Percentiles rank a stretch among this genome's conserved stretches.
Conservation (phyloP, 192 early-diverging fungal species). For the Coemansia brasiliensis region DNA sequence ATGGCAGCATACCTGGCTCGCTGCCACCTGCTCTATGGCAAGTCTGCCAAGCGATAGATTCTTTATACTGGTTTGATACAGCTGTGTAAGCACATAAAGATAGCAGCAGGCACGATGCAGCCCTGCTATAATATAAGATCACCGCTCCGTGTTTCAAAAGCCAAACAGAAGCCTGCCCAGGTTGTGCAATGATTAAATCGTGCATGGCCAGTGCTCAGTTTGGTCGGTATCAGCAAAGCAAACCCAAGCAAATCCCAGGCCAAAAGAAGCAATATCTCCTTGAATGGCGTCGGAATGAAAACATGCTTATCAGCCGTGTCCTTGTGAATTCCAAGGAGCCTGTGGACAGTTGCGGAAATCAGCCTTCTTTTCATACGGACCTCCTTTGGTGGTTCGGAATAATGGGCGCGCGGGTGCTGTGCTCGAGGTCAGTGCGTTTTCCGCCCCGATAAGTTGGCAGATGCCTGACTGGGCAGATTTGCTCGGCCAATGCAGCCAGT, state of each 20-base stretch:
- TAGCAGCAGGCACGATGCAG: too few relatives aligned
- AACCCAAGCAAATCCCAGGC: neutral
- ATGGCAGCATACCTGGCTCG: conserved; percentile 38
- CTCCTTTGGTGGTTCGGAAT: too few relatives aligned
- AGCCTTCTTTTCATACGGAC: neutral
- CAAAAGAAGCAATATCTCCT: conserved; percentile 8
- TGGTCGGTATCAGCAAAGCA: neutral
- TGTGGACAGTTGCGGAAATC: conserved; percentile 4
- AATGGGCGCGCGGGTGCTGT: too few relatives aligned
- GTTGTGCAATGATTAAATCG: neutral
- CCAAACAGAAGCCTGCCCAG: too few relatives aligned
- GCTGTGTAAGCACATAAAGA: too few relatives aligned
- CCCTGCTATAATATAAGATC: too few relatives aligned
- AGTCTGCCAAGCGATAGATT: too few relatives aligned
- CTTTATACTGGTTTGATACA: too few relatives aligned
- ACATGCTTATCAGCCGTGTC: neutral
- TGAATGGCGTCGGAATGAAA: neutral
- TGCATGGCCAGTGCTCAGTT: neutral
- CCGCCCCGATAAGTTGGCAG: too few relatives aligned
- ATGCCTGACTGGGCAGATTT: neutral
- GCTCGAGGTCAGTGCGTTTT: neutral
- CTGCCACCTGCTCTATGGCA: conserved; percentile 31
- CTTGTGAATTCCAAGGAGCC: conserved; percentile 1
- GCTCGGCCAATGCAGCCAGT: conserved; percentile 10
- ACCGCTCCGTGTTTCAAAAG: too few relatives aligned